These are phyloP conservation scores for Pyrus hybrid DNA, from an alignment of 331 rosid genomes.

Conservation along the genomic window DNA sequence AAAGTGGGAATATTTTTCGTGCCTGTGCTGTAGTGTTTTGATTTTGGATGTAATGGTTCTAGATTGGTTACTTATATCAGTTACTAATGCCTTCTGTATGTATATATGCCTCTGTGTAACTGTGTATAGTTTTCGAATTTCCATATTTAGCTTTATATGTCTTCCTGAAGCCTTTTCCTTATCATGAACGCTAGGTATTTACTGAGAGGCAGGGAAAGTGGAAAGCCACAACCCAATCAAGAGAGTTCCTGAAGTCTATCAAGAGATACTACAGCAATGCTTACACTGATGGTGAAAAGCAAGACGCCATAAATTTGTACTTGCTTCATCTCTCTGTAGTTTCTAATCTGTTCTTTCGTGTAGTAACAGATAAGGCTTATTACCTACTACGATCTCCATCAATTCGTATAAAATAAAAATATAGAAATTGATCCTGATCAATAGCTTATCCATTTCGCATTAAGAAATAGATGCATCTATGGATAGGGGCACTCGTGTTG, in stretches of 20 bases:
- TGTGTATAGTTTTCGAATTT: no score
- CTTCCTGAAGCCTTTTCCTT: slow-evolving; percentile 2
- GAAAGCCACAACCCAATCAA: slow-evolving; percentile 92
- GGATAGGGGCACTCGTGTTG: background rate
- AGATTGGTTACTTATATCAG: background rate
- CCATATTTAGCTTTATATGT: background rate
- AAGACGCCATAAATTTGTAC: slow-evolving; percentile 95
- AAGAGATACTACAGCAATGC: slow-evolving; percentile 90
- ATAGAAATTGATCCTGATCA: background rate
- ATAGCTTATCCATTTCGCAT: background rate
- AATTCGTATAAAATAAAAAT: background rate
- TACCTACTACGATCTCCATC: background rate
- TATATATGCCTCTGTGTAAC: background rate
- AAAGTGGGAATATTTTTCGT: no score
- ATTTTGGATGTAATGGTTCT: background rate
- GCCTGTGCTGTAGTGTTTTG: no score
- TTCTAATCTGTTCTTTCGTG: background rate
- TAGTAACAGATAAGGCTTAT: background rate
- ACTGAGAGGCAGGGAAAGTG: slow-evolving; percentile 95
- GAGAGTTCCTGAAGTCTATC: slow-evolving; percentile 83
- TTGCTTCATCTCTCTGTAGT: slow-evolving; percentile 13
- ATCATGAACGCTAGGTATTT: slow-evolving; percentile 54
- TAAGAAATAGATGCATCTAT: background rate
- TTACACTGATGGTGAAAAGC: slow-evolving; percentile 94
- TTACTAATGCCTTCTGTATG: background rate